Evolutionary conservation across 2,329 filamentous ascomycete genomes (phyloP).

Genomic region (Fusarium sp.): DNA sequence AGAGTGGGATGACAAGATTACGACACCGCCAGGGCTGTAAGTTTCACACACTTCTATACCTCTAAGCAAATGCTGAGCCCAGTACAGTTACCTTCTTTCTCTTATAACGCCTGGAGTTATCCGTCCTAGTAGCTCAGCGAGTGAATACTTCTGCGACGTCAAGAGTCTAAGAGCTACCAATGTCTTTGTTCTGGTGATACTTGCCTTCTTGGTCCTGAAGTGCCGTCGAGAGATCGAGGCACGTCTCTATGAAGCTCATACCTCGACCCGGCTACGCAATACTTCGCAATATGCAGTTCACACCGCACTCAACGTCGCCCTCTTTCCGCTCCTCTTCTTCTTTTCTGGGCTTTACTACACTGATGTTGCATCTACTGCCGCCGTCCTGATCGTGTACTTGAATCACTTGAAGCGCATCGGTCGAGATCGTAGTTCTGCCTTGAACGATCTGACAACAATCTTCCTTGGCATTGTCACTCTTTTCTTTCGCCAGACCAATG

Average conservation of each 20-base stretch:
- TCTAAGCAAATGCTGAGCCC: conserved; percentile 5
- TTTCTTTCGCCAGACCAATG: conserved; percentile 90
- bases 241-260: conserved; percentile 45
- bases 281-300: conserved; percentile 60
- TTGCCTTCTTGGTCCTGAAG: conserved; percentile 57
- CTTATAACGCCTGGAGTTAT: conserved; percentile 40
- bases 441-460: conserved; percentile 57
- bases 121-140: conserved; percentile 3
- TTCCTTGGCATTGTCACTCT: conserved; percentile 72
- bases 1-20: conserved; percentile 96
- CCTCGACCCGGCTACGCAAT: conserved; percentile 13
- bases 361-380: conserved; percentile 82
- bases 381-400: conserved; percentile 76
- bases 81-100: conserved; percentile 57
- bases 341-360: conserved; percentile 97
- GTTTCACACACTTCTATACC: conserved; percentile 23
- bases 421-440: conserved; percentile 42
- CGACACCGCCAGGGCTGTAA: conserved; percentile 89
- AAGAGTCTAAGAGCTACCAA: conserved; percentile 60
- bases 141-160: conserved; percentile 40
- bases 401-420: conserved; percentile 60
- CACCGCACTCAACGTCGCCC: conserved; percentile 78
- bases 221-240: conserved; percentile 63
- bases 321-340: conserved; percentile 94
- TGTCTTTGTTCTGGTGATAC: conserved; percentile 49